Percentiles rank a stretch among this genome's conserved stretches.
Evolutionary conservation across 306 rosid species (phyloP).

Genomic region (Casuarina cunninghamiana): DNA sequence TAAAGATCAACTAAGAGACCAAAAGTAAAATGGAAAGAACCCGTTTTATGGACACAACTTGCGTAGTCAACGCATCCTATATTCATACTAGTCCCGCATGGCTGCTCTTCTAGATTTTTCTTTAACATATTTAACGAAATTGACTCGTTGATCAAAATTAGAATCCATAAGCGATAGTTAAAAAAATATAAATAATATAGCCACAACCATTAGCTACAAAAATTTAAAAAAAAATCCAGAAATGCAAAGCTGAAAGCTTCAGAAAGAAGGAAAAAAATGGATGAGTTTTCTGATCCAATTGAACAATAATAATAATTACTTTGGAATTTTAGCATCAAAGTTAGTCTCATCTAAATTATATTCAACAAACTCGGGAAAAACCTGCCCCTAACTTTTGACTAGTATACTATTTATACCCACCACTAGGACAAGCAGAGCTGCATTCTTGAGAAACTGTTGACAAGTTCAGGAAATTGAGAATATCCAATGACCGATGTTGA

Average conservation of each 20-base stretch:
- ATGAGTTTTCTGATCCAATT: not conserved
- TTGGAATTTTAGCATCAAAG: not conserved
- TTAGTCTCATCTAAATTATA: conserved; percentile 7
- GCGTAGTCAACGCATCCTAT: conserved; percentile 18
- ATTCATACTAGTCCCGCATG: conserved; percentile 1
- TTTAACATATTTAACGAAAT: conserved; percentile 1
- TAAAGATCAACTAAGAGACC: conserved; percentile 14
- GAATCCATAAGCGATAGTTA: not conserved
- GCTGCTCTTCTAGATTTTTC: conserved; percentile 11
- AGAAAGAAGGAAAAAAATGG: not conserved
- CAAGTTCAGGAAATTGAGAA: conserved; percentile 73
- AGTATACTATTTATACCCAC: conserved; percentile 38
- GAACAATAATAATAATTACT: not conserved
- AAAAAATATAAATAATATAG: not conserved
- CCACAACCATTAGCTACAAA: not conserved
- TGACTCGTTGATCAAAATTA: not conserved
- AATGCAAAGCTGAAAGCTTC: not conserved
- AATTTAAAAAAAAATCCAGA: not conserved
- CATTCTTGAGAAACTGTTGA: conserved; percentile 47
- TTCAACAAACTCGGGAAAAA: conserved; percentile 10
- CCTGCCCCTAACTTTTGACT: conserved; percentile 8
- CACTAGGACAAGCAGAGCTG: conserved; percentile 39
- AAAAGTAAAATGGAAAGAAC: conserved; percentile 25
- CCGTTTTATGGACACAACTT: conserved; percentile 6
- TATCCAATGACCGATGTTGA: conserved; percentile 71